phyloP scores from a whole-genome alignment of 768 basidiomycete genomes.

The Lepiota subincarnata region DNA sequence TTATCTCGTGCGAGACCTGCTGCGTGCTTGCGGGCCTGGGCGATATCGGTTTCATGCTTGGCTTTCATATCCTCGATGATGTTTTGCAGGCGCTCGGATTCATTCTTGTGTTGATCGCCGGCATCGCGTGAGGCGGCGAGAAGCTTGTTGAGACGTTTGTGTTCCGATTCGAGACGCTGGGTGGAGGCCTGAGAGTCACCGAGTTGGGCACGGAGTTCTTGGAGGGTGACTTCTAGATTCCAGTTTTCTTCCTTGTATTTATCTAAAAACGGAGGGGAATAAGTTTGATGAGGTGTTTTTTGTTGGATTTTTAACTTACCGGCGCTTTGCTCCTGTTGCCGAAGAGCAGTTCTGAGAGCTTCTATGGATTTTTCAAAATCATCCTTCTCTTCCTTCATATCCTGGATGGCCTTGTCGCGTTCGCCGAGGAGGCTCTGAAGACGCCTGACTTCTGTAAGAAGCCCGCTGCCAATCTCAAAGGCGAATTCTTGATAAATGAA shows the following conservation, averaged over 20 bases:
- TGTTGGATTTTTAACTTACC: conserved; percentile 51
- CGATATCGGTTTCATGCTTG: conserved; percentile 94
- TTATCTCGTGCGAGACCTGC: conserved; percentile 91
- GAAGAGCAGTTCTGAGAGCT: conserved; percentile 64
- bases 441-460: conserved; percentile 87
- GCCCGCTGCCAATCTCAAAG: conserved; percentile 92
- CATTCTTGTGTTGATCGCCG: conserved; percentile 83
- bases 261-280: too few species aligned
- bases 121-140: conserved; percentile 71
- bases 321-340: conserved; percentile 74
- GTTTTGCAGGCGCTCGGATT: conserved; percentile 65
- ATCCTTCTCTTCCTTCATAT: conserved; percentile 89
- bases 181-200: conserved; percentile 59
- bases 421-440: conserved; percentile 89
- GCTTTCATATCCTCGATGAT: conserved; percentile 71
- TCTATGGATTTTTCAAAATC: conserved; percentile 81
- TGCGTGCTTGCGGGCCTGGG: conserved; percentile 81
- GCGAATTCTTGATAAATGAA: conserved; percentile 70
- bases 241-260: conserved; percentile 98
- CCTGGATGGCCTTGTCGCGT: conserved; percentile 88
- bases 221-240: conserved; percentile 93
- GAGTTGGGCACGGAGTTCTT: conserved; percentile 76
- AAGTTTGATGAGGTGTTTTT: too few species aligned
- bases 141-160: conserved; percentile 72
- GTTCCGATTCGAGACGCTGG: conserved; percentile 75